These are phyloP conservation scores for Cyanidiococcus yangmingshanensis DNA, from an alignment of 23 red algal genomes.

Conservation along the genomic window DNA sequence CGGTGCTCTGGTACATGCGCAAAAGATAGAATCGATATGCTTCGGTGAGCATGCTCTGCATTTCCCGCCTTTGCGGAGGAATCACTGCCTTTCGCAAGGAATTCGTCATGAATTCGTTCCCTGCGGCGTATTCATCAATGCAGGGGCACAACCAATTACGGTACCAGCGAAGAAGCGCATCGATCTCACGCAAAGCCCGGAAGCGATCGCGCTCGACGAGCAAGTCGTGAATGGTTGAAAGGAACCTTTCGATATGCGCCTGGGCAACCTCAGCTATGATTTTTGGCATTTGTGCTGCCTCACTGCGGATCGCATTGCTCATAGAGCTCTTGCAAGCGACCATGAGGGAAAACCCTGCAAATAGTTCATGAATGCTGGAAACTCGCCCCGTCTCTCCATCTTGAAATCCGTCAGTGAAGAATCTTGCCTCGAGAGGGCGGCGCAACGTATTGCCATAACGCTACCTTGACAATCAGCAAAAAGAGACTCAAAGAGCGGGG, in stretches of 20 bases:
- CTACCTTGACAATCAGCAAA: neutral
- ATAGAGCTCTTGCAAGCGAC: neutral
- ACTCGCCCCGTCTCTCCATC: neutral
- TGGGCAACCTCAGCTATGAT: neutral
- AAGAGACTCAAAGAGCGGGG: neutral
- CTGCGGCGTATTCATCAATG: slow-evolving; percentile 7
- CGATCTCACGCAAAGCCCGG: neutral
- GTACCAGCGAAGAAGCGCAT: slow-evolving; percentile 7
- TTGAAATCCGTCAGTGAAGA: neutral
- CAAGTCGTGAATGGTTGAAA: neutral
- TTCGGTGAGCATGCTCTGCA: neutral
- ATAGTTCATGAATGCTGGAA: neutral
- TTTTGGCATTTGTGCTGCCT: neutral
- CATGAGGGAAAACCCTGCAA: neutral
- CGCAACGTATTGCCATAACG: neutral
- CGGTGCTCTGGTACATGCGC: slow-evolving; percentile 10
- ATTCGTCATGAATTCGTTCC: neutral
- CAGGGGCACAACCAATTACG: neutral
- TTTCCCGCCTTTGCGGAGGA: neutral
- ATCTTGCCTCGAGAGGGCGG: neutral
- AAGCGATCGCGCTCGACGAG: neutral
- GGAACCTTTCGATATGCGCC: neutral
- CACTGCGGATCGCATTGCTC: neutral
- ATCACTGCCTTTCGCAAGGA: neutral
- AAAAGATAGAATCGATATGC: neutral